phyloP scores from a whole-genome alignment of 208 protist species.

The Trichomonas tenax region DNA sequence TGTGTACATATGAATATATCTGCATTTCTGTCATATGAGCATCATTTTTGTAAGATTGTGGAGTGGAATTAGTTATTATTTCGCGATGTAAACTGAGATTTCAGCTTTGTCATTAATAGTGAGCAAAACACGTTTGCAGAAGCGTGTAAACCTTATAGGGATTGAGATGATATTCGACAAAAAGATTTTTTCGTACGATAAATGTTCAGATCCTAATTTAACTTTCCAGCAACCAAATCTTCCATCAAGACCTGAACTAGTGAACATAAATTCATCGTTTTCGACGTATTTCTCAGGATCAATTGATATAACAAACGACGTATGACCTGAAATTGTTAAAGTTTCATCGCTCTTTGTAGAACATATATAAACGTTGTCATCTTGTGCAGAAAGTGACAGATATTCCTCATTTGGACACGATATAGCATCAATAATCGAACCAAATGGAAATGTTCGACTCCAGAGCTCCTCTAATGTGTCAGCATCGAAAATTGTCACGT shows the following conservation, averaged over 20 bases:
- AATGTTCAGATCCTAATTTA: not conserved
- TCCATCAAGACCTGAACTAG: not conserved
- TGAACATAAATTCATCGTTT: not conserved
- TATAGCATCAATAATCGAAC: not conserved
- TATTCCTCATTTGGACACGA: not conserved
- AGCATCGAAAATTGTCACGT: not conserved
- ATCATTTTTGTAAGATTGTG: too few species aligned
- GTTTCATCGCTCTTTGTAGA: not conserved
- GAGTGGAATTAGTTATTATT: not conserved
- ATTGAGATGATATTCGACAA: not conserved
- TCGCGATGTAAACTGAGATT: not conserved
- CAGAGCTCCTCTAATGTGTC: not conserved
- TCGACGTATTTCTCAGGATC: not conserved
- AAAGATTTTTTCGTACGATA: not conserved
- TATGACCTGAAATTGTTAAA: not conserved
- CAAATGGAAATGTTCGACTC: not conserved
- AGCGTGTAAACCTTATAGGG: not conserved
- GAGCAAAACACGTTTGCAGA: not conserved
- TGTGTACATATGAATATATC: too few species aligned
- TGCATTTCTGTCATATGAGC: too few species aligned
- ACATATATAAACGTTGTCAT: not conserved
- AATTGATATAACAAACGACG: not conserved
- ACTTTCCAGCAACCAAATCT: not conserved
- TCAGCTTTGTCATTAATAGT: not conserved
- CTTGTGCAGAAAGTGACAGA: not conserved